Conservation (phyloP, 2,329 filamentous ascomycete genomes). For the Colletotrichum coccodes region DNA sequence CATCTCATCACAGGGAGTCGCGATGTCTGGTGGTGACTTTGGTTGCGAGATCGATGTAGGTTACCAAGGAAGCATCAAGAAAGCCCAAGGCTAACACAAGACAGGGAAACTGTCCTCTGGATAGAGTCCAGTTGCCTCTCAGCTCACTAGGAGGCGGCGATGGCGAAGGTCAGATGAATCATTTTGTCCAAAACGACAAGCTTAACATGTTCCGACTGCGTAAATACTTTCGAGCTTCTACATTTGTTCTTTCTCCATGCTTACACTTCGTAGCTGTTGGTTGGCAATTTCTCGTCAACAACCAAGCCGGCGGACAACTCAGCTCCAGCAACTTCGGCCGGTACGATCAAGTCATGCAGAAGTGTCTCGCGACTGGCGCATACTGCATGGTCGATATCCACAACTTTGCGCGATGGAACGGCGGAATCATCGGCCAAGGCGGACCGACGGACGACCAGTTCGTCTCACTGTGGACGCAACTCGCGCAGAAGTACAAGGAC, state of each 20-base stretch:
- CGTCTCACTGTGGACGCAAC: conserved; percentile 64
- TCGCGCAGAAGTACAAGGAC: conserved; percentile 67
- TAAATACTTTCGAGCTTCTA: conserved; percentile 34
- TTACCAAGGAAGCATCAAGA: background rate
- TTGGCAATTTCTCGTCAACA: conserved; percentile 70
- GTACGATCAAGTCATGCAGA: conserved; percentile 66
- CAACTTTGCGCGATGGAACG: conserved; percentile 71
- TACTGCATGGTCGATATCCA: conserved; percentile 69
- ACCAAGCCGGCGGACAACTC: conserved; percentile 59
- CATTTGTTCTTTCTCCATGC: background rate
- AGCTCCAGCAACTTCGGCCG: conserved; percentile 57
- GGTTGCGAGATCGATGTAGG: conserved; percentile 57
- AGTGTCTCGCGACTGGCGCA: conserved; percentile 65
- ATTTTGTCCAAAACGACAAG: conserved; percentile 61
- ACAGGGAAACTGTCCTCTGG: conserved; percentile 50
- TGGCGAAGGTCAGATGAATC: conserved; percentile 64
- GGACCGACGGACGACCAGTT: conserved; percentile 70
- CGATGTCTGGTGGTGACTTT: conserved; percentile 59
- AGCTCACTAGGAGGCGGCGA: conserved; percentile 43
- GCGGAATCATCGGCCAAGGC: conserved; percentile 71
- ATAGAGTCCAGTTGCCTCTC: conserved; percentile 47
- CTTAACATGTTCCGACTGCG: conserved; percentile 63
- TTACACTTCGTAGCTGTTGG: conserved; percentile 50
- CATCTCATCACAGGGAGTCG: conserved; percentile 44
- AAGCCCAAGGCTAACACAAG: background rate